A percentile compares a stretch with the other conserved stretches of the same genome.
These are phyloP conservation scores for Scheffersomyces lignicola DNA, from an alignment of 1,139 yeast genomes.

Conservation along the genomic window DNA sequence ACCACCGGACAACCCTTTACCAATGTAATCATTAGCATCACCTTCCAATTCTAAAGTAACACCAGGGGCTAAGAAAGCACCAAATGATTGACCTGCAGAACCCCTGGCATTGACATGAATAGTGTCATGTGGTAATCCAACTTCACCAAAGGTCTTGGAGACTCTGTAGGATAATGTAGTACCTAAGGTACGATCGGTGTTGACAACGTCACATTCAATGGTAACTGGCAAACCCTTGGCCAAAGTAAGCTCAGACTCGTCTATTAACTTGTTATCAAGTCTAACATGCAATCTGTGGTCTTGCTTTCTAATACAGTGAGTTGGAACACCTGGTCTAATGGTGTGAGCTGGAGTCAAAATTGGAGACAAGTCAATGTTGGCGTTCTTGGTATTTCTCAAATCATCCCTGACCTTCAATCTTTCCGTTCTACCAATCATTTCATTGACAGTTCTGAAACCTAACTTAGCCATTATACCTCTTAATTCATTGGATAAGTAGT, in stretches of 20 bases:
- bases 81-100: slow-evolving; percentile 97
- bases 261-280: slow-evolving; percentile 91
- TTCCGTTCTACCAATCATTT: slow-evolving; percentile 98
- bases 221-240: slow-evolving; percentile 94
- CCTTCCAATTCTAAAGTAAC: slow-evolving; percentile 94
- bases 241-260: slow-evolving; percentile 89
- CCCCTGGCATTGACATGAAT: slow-evolving; percentile 90
- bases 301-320: slow-evolving; percentile 89
- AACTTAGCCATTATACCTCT: slow-evolving; percentile 90
- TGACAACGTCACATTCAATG: slow-evolving; percentile 87
- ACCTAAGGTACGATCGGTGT: slow-evolving; percentile 96
- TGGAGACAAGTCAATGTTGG: slow-evolving; percentile 88
- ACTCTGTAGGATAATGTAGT: slow-evolving; percentile 92
- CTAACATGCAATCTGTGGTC: slow-evolving; percentile 92
- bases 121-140: slow-evolving; percentile 93
- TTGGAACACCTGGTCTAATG: slow-evolving; percentile 97
- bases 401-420: slow-evolving; percentile 83
- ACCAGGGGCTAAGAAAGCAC: slow-evolving; percentile 97
- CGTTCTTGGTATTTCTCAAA: slow-evolving; percentile 83
- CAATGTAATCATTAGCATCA: slow-evolving; percentile 97
- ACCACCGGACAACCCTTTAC: slow-evolving; percentile 97
- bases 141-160: slow-evolving; percentile 89
- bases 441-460: slow-evolving; percentile 94
- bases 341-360: slow-evolving; percentile 95
- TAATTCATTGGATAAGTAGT: slow-evolving; percentile 89